These are phyloP conservation scores for Tulasnella sp. DNA, from an alignment of 768 basidiomycete genomes.

Conservation along the genomic window DNA sequence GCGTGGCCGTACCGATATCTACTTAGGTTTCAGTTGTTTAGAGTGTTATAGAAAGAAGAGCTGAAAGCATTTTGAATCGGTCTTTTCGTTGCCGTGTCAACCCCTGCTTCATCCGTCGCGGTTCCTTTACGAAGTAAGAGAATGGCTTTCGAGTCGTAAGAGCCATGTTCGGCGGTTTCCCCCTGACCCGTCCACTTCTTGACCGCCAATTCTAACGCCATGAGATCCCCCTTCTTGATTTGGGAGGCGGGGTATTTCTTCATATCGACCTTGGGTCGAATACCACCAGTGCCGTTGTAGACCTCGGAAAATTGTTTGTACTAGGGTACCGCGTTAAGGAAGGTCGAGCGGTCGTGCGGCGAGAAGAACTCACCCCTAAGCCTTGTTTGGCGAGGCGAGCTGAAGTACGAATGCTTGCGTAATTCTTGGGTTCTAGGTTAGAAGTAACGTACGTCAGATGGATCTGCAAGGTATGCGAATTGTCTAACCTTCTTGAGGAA, in stretches of 20 bases:
- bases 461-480: no score
- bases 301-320: not conserved
- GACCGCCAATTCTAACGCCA: not conserved
- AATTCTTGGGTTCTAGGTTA: no score
- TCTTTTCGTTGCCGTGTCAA: not conserved
- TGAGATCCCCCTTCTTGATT: not conserved
- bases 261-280: not conserved
- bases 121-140: not conserved
- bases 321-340: not conserved
- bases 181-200: not conserved
- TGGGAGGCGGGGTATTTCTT: not conserved
- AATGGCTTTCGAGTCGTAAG: not conserved
- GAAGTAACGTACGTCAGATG: no score
- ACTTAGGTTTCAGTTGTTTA: no score
- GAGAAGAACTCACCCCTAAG: no score
- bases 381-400: no score
- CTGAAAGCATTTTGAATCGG: not conserved
- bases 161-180: slow-evolving; percentile 38
- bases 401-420: no score
- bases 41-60: not conserved
- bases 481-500: no score
- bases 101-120: not conserved
- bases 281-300: not conserved
- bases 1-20: no score
- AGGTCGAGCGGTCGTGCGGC: no score